Percentiles rank a stretch among this genome's conserved stretches.
phyloP scores from a whole-genome alignment of 2,329 filamentous ascomycete species.

The Neophaeococcomyces aloes region DNA sequence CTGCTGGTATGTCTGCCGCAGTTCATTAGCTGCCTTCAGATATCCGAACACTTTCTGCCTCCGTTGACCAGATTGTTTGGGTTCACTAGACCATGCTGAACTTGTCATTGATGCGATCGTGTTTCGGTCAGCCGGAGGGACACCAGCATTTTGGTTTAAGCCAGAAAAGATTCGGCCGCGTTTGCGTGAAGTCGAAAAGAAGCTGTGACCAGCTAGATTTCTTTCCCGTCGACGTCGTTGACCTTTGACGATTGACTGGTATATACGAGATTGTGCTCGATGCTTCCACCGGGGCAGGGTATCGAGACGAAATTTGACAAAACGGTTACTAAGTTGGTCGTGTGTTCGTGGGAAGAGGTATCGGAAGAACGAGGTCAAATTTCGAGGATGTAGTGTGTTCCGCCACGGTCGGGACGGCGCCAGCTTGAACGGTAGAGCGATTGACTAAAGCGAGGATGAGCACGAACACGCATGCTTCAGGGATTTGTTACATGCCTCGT shows the following conservation, averaged over 20 bases:
- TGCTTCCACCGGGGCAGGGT: conserved; percentile 62
- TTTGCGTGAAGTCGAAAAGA: conserved; percentile 31
- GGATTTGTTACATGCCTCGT: too few relatives aligned
- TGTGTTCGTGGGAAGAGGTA: conserved; percentile 59
- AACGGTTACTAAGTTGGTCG: conserved; percentile 48
- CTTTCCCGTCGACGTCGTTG: conserved; percentile 47
- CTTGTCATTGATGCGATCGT: conserved; percentile 12
- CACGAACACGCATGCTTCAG: too few relatives aligned
- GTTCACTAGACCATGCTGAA: conserved; percentile 19
- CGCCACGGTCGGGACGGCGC: conserved; percentile 3
- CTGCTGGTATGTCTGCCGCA: conserved; percentile 56
- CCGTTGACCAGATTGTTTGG: conserved; percentile 55
- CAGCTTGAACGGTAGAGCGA: too few relatives aligned
- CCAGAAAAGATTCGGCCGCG: not conserved
- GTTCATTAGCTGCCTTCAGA: conserved; percentile 59
- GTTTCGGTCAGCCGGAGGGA: conserved; percentile 6
- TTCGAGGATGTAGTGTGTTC: conserved; percentile 9
- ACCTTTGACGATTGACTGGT: conserved; percentile 58
- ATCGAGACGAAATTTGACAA: conserved; percentile 63
- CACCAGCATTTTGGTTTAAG: conserved; percentile 11
- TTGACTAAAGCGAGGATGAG: too few relatives aligned
- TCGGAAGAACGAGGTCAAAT: conserved; percentile 41
- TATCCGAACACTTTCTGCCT: conserved; percentile 68
- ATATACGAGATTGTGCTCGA: conserved; percentile 64
- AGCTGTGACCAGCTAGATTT: conserved; percentile 35